Evolutionary conservation across 495 filamentous ascomycete species (phyloP).

Genomic region (Pyronema omphalodes): DNA sequence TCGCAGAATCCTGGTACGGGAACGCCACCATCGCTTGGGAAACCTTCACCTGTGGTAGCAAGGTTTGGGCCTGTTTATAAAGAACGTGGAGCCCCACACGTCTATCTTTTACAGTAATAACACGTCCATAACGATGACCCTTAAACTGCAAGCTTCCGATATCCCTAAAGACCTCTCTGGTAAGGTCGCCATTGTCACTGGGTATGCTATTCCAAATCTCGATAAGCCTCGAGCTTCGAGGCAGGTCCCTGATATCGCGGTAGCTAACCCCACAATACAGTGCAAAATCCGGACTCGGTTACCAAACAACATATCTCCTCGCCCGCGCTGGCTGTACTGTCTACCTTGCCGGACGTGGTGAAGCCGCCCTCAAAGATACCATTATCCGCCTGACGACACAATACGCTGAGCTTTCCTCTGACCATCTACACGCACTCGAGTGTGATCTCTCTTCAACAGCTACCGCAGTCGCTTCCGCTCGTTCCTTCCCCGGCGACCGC

Average conservation of each 20-base stretch:
- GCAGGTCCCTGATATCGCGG: background rate
- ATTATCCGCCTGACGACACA: slow-evolving; percentile 7
- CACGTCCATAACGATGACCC: background rate
- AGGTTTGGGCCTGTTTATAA: too few relatives aligned
- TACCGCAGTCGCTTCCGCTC: slow-evolving; percentile 4
- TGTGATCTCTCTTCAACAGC: slow-evolving; percentile 3
- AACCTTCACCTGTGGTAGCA: too few relatives aligned
- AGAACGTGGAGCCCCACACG: too few relatives aligned
- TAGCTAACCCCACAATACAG: background rate
- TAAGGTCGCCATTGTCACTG: slow-evolving; percentile 18
- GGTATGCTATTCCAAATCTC: background rate
- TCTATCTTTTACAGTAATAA: too few relatives aligned
- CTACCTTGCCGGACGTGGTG: slow-evolving; percentile 14
- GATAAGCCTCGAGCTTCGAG: background rate
- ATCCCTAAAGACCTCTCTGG: slow-evolving; percentile 13
- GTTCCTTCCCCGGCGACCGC: slow-evolving; percentile 4
- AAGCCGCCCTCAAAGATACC: background rate
- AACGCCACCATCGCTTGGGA: too few relatives aligned
- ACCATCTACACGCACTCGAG: too few relatives aligned
- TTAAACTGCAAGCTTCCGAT: background rate
- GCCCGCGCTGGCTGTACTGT: slow-evolving; percentile 17
- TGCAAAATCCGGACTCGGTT: slow-evolving; percentile 14
- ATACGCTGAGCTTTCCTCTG: slow-evolving; percentile 7
- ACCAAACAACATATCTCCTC: slow-evolving; percentile 17
- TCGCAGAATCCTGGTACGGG: too few relatives aligned